A percentile compares a stretch with the other conserved stretches of the same genome.
Evolutionary conservation across 2,329 filamentous ascomycete species (phyloP).

Genomic region (Cercospora citrullina): DNA sequence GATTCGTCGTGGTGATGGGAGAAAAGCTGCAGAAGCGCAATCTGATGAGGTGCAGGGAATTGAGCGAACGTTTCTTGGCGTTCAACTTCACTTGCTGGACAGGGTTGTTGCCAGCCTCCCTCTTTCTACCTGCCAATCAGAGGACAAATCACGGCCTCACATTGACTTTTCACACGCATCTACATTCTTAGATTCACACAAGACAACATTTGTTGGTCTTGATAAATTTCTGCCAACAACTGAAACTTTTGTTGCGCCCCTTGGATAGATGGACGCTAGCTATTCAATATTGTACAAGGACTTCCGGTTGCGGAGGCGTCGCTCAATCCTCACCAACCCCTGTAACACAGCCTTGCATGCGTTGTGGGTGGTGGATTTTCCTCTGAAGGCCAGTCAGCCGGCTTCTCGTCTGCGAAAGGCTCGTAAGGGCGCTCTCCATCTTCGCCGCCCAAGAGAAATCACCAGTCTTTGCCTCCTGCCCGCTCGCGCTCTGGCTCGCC

Average conservation of each 20-base stretch:
- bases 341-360: neutral
- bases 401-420: neutral
- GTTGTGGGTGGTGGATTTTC: neutral
- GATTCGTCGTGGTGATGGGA: neutral
- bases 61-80: neutral
- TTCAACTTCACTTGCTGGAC: neutral
- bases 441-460: neutral
- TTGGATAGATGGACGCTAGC: neutral
- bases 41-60: neutral
- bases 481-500: neutral
- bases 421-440: neutral
- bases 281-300: neutral
- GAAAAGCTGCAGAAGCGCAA: neutral
- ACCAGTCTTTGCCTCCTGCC: neutral
- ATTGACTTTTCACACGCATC: neutral
- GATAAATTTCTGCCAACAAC: neutral
- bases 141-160: neutral
- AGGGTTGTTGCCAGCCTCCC: neutral
- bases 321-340: neutral
- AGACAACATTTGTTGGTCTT: neutral
- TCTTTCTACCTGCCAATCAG: neutral
- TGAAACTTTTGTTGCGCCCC: neutral
- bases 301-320: neutral
- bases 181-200: neutral
- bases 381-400: neutral